Base-by-base conservation (phyloP, 208 protist genomes). In the Trypanosomatidae sp. region DNA sequence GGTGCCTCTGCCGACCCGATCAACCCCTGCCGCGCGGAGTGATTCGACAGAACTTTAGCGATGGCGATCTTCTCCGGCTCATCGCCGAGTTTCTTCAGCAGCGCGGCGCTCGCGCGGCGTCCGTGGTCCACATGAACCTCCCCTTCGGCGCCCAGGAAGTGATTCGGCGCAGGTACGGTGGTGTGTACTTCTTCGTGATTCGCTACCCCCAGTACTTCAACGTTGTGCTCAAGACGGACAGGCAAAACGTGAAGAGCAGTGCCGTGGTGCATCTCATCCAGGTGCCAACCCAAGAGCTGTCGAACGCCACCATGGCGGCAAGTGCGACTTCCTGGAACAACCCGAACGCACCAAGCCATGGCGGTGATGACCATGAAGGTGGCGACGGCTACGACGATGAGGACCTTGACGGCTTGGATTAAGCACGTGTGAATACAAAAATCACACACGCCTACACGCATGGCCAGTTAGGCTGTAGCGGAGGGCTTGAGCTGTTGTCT, bases 121-220 rank as follows among this genome's bases (percentile, higher is more conserved):
- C 80, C 19, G 74, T 28, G 41, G 77, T 97, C 30, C 82, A 85
- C 73, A 60, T 94, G 2, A 81, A 95, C 70, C 50, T 95, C 1
- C 91, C 93, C 44, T 80, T 83, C 53, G 91, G 91, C 1, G 93
- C 93, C n/a, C 90, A 92, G 64, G 89, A 95, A 22, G 71, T 80
- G 4, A 67, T 97, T 33, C 77, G 82, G 28, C 91, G 90, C 73
- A 82, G 85, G 22, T 85, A 95, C 71, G 90, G 91, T 41, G 88
- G 89, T 36, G 64, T 95, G 30, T 96, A 90, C 81, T 89, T 91
- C 79, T 84, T 96, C 64, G 77, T 93, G 22, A 71, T 76, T 55
- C 85, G 85, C 67, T 90, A 90, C 50, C 89, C 91, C 4, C 80
- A 91, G 66, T 93, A 93, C 75, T 97, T 97, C 72, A 88, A 82